Conservation (phyloP, 2,329 filamentous ascomycete species). For the Calcarisporium arbuscula region DNA sequence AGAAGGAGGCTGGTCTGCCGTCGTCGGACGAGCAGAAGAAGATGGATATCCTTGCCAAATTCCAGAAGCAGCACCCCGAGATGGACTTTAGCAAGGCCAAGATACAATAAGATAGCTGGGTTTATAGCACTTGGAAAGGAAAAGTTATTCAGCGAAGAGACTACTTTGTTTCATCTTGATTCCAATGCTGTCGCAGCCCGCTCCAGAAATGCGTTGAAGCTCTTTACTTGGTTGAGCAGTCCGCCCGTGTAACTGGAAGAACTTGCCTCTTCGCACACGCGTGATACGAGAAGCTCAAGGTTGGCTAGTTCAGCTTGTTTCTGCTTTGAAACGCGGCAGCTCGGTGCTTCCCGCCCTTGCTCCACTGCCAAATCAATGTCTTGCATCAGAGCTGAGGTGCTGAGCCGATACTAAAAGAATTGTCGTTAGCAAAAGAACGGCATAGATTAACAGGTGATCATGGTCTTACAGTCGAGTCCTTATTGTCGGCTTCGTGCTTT, state of each 20-base stretch:
- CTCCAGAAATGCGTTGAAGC: slow-evolving; percentile 60
- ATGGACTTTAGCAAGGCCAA: slow-evolving; percentile 69
- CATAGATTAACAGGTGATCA: no score
- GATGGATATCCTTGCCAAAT: slow-evolving; percentile 85
- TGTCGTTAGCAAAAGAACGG: slow-evolving; percentile 6
- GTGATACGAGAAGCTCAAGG: slow-evolving; percentile 50
- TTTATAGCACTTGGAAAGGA: no score
- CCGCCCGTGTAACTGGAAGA: slow-evolving; percentile 43
- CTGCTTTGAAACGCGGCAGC: slow-evolving; percentile 37
- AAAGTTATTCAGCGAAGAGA: slow-evolving; percentile 6
- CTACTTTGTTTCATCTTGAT: slow-evolving; percentile 23
- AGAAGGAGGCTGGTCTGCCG: slow-evolving; percentile 87
- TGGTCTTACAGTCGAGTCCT: slow-evolving; percentile 41
- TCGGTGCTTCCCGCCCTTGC: slow-evolving; percentile 41
- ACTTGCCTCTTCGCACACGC: slow-evolving; percentile 47
- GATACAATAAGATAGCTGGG: slow-evolving; percentile 48
- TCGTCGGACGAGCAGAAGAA: slow-evolving; percentile 96
- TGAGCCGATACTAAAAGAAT: slow-evolving; percentile 34
- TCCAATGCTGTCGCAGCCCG: slow-evolving; percentile 53
- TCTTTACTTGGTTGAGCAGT: slow-evolving; percentile 47
- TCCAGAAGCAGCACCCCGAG: slow-evolving; percentile 72
- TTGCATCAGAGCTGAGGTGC: slow-evolving; percentile 53
- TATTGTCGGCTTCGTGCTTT: slow-evolving; percentile 50
- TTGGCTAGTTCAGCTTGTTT: slow-evolving; percentile 48
- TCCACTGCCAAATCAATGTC: slow-evolving; percentile 54